Evolutionary conservation across 257 asterid genomes (phyloP).

Genomic region (Solanum sejunctum): DNA sequence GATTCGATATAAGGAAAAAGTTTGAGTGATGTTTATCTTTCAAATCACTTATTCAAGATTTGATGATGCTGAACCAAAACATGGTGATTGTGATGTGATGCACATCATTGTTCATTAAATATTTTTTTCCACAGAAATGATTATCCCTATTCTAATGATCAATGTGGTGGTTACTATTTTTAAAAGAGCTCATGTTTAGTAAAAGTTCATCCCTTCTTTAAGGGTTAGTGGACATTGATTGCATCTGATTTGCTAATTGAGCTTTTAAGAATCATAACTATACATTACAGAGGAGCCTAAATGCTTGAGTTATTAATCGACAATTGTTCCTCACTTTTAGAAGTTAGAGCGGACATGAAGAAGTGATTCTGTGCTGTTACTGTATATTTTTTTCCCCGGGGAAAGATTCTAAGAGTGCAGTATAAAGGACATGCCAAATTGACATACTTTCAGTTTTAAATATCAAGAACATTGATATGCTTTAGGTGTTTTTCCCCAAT

Average conservation of each 20-base stretch:
- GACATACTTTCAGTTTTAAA: not conserved
- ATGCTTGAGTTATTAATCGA: not conserved
- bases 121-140: not conserved
- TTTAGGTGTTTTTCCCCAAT: not conserved
- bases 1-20: not conserved
- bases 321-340: not conserved
- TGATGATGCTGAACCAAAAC: not conserved
- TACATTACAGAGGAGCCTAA: not conserved
- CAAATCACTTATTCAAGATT: not conserved
- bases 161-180: not conserved
- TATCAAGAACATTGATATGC: not conserved
- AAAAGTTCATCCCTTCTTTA: not conserved
- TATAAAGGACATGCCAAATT: not conserved
- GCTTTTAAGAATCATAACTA: not conserved
- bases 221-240: not conserved
- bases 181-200: not conserved
- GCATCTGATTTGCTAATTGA: not conserved
- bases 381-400: not conserved
- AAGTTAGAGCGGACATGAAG: not conserved
- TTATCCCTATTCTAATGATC: not conserved
- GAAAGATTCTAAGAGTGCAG: not conserved
- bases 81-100: not conserved
- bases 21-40: not conserved
- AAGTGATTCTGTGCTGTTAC: not conserved
- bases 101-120: not conserved